Evolutionary conservation across 257 asterid species (phyloP), one percentile per base, ranked within the genome.

Genomic region (Eucommia ulmoides): DNA sequence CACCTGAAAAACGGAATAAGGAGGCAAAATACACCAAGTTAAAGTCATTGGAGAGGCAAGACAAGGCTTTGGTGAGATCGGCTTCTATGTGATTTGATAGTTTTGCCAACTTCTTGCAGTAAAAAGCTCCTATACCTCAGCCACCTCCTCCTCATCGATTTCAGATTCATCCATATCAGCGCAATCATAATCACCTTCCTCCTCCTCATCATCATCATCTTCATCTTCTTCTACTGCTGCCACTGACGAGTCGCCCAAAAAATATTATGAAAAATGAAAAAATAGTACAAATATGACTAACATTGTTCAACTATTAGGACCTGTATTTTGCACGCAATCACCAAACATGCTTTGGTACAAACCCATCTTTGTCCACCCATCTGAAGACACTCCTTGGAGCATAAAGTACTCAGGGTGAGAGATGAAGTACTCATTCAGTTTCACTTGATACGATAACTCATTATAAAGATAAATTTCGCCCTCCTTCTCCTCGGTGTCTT

Each of bases 391-490:
- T 11, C 22, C 20, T 48, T 35, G 47, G 24, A 22, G 45, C 54
- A 56, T 19, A 56, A 56, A 47, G 19, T 56, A 56, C 21, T 56
- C 46, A 14, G 62, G 53, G 49, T 48, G 53, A 35, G 54, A 56
- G 51, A 56, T 22, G 49, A 33, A 56, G 62, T 56, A 56, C 9
- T 46, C 54, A 10, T 48, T 19, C n/a, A 33, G 17, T 5, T 33
- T 42, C 4, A 56, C 19, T 3, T 47, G 54, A 56, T 49, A 47
- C 10, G 35, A 15, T 8, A 49, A 41, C 35, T 46, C 19, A 22
- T 56, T 33, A 33, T n/a, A 41, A 24, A n/a, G n/a, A n/a, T n/a
- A n/a, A n/a, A n/a, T n/a, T n/a, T n/a, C n/a, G n/a, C n/a, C n/a
- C n/a, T n/a, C n/a, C n/a, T n/a, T n/a, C n/a, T n/a, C n/a, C n/a